These are phyloP conservation scores for Hypoxylon rubiginosum DNA, from an alignment of 2,329 filamentous ascomycete genomes.

Conservation along the genomic window DNA sequence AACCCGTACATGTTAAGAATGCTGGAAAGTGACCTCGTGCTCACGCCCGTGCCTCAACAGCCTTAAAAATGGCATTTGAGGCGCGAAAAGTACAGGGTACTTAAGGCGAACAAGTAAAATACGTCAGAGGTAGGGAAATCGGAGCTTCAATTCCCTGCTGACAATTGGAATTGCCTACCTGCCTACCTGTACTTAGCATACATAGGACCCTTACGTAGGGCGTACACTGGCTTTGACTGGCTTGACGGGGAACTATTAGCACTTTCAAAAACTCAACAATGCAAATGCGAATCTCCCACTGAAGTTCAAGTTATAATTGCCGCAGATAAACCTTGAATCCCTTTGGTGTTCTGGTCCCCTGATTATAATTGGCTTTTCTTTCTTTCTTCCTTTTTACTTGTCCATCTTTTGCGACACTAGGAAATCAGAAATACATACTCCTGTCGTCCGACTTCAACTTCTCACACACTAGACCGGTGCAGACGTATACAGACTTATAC, in stretches of 20 bases:
- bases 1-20: slow-evolving; percentile 5
- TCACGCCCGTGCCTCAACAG: neutral
- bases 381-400: neutral
- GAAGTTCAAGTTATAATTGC: slow-evolving; percentile 34
- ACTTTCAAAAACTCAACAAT: slow-evolving; percentile 36
- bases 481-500: no score
- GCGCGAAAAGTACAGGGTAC: slow-evolving; percentile 9
- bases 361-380: slow-evolving; percentile 2
- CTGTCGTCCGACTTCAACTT: slow-evolving; percentile 21
- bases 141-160: slow-evolving; percentile 41
- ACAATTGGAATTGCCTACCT: slow-evolving; percentile 25
- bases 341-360: neutral
- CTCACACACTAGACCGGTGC: slow-evolving; percentile 23
- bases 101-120: slow-evolving; percentile 20
- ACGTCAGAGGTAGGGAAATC: slow-evolving; percentile 40
- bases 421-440: slow-evolving; percentile 9
- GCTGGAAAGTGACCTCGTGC: slow-evolving; percentile 12
- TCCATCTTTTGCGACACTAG: slow-evolving; percentile 3
- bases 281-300: slow-evolving; percentile 12
- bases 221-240: no score
- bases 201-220: neutral
- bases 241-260: neutral
- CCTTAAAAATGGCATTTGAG: no score
- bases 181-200: slow-evolving; percentile 3
- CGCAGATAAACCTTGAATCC: slow-evolving; percentile 18